Evolutionary conservation across 139 green algal genomes (phyloP), one percentile per base, ranked within the genome.

Genomic region (Eudorina sp.): DNA sequence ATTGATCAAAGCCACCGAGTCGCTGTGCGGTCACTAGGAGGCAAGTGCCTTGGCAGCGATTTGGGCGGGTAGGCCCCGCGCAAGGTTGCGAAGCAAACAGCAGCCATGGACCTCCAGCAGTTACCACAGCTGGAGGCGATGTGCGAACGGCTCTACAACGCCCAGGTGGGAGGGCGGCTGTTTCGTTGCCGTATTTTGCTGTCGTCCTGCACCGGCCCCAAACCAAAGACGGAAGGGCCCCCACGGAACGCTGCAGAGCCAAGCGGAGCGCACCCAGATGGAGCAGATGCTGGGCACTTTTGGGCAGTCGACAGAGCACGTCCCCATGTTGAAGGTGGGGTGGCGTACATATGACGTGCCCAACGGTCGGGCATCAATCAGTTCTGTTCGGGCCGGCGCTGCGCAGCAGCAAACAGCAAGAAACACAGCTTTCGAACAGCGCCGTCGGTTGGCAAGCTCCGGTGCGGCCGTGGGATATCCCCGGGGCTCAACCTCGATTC

Each of bases 111-210:
- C 46, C 92, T 96, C 76, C 82, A 94, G 83, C 95, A 97, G 80
- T 88, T 99, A 53, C 94, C 96, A 4, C 95, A 98, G 83, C 84
- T 99, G n/a, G 97, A 99, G 93, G 83, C 83, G 18, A 83, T 99
- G 62, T 98, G 96, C 80, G 92, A 97, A 90, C 76, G 89, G 7
- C 91, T 99, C 3, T 99, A 99, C 82, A 97, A 91, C 19, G 92
- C 95, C 25, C 95, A 98, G 93, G 96, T 97, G 38, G 9, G 89
- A 31, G 21, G 53, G 4, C 8, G 14, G 23, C 19, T 64, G 6
- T 5, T 14, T 27, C 76, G 7, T 25, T 70, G 53, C 21, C 29
- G 46, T 60, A 25, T 75, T 55, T 9, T 34, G 41, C 23, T 80
- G 58, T 31, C 18, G 38, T 5, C 2, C 27, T 38, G 36, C n/a